Evolutionary conservation across 2,329 filamentous ascomycete genomes (phyloP), one percentile per base, ranked within the genome.

Genomic region (Sarocladium brachiariae): DNA sequence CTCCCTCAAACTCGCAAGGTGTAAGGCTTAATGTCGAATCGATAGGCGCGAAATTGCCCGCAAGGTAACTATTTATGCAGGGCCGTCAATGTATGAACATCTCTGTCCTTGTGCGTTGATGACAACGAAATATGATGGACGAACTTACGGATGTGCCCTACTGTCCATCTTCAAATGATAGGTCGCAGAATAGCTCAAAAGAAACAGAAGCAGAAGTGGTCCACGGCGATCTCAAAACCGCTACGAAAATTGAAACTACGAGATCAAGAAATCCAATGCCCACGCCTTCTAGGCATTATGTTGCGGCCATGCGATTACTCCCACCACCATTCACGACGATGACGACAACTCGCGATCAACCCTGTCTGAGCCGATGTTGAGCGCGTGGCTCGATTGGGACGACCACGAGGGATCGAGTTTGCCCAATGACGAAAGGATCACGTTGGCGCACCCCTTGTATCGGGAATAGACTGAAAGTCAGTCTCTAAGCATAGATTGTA

Each of bases 1-100:
- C 61, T 6, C 84, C 84, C 2, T 71, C 70, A 58, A 76, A 78
- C 2, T 67, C 57, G 54, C 84, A 87, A 48, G 74, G 70, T 24
- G 76, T 83, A 14, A 84, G 69, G 9, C 72, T 65, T 18, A 74
- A 68, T 34, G 74, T 78, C 48, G 70, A 70, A 4, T 78, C 73
- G 2, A 86, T 76, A 0, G 85, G 84, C 0, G 84, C 83, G 61
- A 87, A 88, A 62, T 88, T 88, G 41, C 84, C 84, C 5, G 74
- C 71, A 1, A 87, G 72, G 56, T 84, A 85, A 18, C 64, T 85
- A n/a, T n/a, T n/a, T n/a, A 45, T 78, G 25, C 54, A 10, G 39
- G 4, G 24, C 23, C n/a, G n/a, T n/a, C n/a, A n/a, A n/a, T n/a
- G n/a, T n/a, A n/a, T n/a, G n/a, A n/a, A n/a, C n/a, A n/a, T n/a